phyloP scores from a whole-genome alignment of 2,329 filamentous ascomycete genomes.

The Ceratocystiopsis brevicomis region DNA sequence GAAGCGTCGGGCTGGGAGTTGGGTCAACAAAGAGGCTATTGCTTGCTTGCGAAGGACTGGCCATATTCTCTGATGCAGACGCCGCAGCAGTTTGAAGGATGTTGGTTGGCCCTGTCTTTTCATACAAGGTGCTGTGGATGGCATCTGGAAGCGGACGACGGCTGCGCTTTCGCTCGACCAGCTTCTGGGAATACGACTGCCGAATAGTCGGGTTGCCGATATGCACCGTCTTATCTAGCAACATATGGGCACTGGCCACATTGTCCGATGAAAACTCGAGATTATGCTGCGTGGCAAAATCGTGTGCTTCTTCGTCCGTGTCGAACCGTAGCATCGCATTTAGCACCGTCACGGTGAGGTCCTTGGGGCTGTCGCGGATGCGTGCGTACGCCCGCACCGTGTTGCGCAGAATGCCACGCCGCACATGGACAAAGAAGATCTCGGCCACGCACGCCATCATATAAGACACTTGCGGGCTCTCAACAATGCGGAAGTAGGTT shows the following conservation, averaged over 20 bases:
- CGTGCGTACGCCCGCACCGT: constrained; percentile 36
- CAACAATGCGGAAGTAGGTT: constrained; percentile 41
- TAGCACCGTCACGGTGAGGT: constrained; percentile 36
- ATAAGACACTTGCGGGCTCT: constrained; percentile 38
- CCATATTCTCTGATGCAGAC: too few relatives aligned
- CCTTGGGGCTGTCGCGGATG: constrained; percentile 36
- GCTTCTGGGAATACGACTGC: constrained; percentile 33
- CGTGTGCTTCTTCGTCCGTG: constrained; percentile 43
- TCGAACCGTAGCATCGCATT: constrained; percentile 48
- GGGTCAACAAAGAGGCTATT: too few relatives aligned
- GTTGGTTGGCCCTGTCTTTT: constrained; percentile 10
- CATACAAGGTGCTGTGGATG: constrained; percentile 36
- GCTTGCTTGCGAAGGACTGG: too few relatives aligned
- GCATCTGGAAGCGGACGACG: constrained; percentile 30
- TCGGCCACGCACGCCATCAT: constrained; percentile 53
- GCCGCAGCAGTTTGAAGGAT: too few relatives aligned
- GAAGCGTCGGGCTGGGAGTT: too few relatives aligned
- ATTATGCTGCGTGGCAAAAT: constrained; percentile 41
- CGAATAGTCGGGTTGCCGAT: constrained; percentile 28
- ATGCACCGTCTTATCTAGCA: constrained; percentile 24
- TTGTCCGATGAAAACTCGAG: constrained; percentile 28
- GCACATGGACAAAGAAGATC: constrained; percentile 43
- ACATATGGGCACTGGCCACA: constrained; percentile 20
- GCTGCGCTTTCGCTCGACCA: constrained; percentile 43
- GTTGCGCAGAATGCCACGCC: constrained; percentile 36